phyloP scores from a whole-genome alignment of 192 early-diverging fungal species.

The Podila clonocystis region DNA sequence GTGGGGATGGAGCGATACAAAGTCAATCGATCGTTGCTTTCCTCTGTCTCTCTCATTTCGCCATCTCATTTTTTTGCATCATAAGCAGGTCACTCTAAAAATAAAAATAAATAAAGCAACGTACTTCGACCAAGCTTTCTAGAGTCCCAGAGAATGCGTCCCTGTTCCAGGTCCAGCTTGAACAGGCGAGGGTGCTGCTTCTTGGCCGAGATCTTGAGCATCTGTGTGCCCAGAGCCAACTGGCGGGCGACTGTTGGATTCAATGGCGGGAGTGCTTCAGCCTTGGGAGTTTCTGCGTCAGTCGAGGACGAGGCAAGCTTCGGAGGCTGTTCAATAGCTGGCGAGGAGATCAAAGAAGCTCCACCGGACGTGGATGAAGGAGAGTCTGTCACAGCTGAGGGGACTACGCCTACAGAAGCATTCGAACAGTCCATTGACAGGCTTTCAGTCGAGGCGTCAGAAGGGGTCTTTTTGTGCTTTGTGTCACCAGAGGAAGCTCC shows the following conservation, averaged over 20 bases:
- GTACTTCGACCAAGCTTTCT: conserved; percentile 55
- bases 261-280: conserved; percentile 4
- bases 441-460: conserved; percentile 29
- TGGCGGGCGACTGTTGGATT: conserved; percentile 16
- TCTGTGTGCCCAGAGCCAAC: conserved; percentile 40
- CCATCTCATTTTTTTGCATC: neutral
- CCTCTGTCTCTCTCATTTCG: no score
- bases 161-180: conserved; percentile 55
- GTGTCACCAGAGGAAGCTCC: neutral
- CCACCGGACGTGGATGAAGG: neutral
- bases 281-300: neutral
- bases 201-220: conserved; percentile 54
- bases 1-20: neutral
- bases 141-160: conserved; percentile 57
- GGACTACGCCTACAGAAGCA: neutral
- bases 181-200: conserved; percentile 49
- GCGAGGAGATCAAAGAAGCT: neutral
- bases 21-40: neutral
- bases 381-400: neutral
- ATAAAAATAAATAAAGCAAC: conserved; percentile 7
- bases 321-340: conserved; percentile 1
- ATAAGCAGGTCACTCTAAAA: neutral
- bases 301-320: neutral
- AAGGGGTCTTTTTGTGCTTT: conserved; percentile 7
- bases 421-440: neutral